Percentiles rank a stretch among this genome's conserved stretches.
Evolutionary conservation across 805 yeast species (phyloP).

Genomic region (Vanderwaltozyma yarrowii): DNA sequence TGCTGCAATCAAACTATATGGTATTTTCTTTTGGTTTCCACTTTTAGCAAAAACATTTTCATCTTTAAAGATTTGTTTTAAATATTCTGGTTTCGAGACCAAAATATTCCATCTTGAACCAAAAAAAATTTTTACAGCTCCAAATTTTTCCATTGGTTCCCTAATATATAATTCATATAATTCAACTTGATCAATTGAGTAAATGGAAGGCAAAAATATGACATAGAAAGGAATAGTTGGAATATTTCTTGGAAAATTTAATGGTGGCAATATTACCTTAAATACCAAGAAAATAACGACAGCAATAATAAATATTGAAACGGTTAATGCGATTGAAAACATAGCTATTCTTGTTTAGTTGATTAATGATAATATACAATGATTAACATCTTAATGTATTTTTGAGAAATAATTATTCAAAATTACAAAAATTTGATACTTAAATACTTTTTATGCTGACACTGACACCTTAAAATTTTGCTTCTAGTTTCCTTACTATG

Average conservation of each 20-base stretch:
- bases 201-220: slow-evolving; percentile 36
- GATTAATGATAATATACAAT: too few relatives aligned
- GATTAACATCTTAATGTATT: too few relatives aligned
- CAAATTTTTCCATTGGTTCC: slow-evolving; percentile 38
- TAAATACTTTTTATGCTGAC: too few relatives aligned
- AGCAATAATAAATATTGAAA: not conserved
- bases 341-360: not conserved
- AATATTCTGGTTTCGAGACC: slow-evolving; percentile 38
- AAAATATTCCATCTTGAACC: slow-evolving; percentile 54
- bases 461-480: too few relatives aligned
- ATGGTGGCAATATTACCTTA: slow-evolving; percentile 34
- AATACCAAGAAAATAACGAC: slow-evolving; percentile 1
- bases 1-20: slow-evolving; percentile 41
- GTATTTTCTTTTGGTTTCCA: slow-evolving; percentile 51
- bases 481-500: too few relatives aligned
- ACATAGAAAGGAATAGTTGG: slow-evolving; percentile 58
- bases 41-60: slow-evolving; percentile 45
- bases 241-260: slow-evolving; percentile 40
- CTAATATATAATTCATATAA: slow-evolving; percentile 36
- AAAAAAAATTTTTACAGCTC: slow-evolving; percentile 50
- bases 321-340: not conserved
- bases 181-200: slow-evolving; percentile 39
- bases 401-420: too few relatives aligned
- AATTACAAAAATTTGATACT: too few relatives aligned
- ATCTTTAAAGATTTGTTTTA: slow-evolving; percentile 38